Percentiles rank a stretch among this genome's conserved stretches.
phyloP scores from a whole-genome alignment of 2,329 filamentous ascomycete species.

The Cladophialophora exuberans region DNA sequence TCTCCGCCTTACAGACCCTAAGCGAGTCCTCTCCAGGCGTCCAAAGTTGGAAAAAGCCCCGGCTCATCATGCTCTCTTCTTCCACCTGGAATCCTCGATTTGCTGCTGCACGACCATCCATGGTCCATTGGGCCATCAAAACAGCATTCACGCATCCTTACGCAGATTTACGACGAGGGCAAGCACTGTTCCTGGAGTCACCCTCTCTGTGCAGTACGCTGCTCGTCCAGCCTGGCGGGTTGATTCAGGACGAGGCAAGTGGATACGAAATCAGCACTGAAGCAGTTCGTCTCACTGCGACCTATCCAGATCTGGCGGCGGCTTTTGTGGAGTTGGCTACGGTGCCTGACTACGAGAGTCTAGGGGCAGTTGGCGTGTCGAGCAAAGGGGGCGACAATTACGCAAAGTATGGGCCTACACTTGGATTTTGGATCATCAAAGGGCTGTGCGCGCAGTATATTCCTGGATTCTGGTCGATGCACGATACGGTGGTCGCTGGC shows the following conservation, averaged over 20 bases:
- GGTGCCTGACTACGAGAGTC: not conserved
- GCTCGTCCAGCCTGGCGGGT: constrained; percentile 10
- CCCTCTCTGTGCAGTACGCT: constrained; percentile 1
- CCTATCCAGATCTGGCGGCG: constrained; percentile 12
- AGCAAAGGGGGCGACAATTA: constrained; percentile 13
- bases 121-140: constrained; percentile 18
- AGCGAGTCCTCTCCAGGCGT: not conserved
- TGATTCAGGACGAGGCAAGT: constrained; percentile 9
- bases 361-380: constrained; percentile 9
- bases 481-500: not conserved
- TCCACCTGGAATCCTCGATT: constrained; percentile 13
- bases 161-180: constrained; percentile 8
- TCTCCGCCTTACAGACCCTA: constrained; percentile 5
- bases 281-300: not conserved
- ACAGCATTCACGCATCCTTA: constrained; percentile 17
- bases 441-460: constrained; percentile 6
- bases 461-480: constrained; percentile 11
- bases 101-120: constrained; percentile 1
- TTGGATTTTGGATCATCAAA: not conserved
- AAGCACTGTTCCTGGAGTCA: not conserved
- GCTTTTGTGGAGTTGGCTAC: constrained; percentile 10
- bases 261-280: constrained; percentile 13
- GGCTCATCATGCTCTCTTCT: constrained; percentile 14
- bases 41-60: not conserved
- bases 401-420: constrained; percentile 7